Evolutionary conservation across 2,329 filamentous ascomycete species (phyloP).

Genomic region (Epichloe hybrida): DNA sequence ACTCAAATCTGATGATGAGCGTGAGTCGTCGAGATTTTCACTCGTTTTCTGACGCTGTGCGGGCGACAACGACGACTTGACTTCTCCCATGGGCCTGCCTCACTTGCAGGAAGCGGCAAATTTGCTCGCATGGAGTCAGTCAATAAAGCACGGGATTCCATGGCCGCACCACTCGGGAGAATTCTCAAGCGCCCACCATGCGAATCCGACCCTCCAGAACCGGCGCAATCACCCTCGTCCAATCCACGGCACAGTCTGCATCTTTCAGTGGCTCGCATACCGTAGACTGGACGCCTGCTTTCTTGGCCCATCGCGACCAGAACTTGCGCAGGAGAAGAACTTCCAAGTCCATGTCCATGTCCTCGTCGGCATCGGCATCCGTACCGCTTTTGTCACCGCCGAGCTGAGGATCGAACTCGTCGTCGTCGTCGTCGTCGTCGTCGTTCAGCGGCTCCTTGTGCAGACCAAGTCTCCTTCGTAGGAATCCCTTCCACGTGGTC

Average conservation of each 20-base stretch:
- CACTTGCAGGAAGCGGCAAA: conserved; percentile 10
- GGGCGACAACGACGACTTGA: too few relatives aligned
- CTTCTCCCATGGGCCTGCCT: conserved; percentile 10
- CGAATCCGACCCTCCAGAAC: conserved; percentile 63
- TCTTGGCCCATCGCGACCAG: conserved; percentile 58
- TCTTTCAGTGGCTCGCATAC: conserved; percentile 43
- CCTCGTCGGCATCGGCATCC: conserved; percentile 12
- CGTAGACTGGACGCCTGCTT: conserved; percentile 46
- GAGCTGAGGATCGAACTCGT: conserved; percentile 21
- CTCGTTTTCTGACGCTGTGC: background rate
- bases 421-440: conserved; percentile 22
- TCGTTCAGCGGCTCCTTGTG: conserved; percentile 20
- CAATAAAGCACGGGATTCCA: too few relatives aligned
- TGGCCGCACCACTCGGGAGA: too few relatives aligned
- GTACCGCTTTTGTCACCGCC: conserved; percentile 13
- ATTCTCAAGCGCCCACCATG: conserved; percentile 20
- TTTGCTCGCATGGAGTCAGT: conserved; percentile 9
- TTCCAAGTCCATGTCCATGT: conserved; percentile 35
- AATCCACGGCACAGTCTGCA: conserved; percentile 50
- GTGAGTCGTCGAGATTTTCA: too few relatives aligned
- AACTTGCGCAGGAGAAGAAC: conserved; percentile 54
- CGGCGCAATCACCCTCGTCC: conserved; percentile 72
- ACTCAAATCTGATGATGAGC: too few relatives aligned
- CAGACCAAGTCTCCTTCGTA: conserved; percentile 21
- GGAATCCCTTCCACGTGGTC: conserved; percentile 23